Evolutionary conservation across 148 eudicot species (phyloP).

Genomic region (Persicaria tinctoria): DNA sequence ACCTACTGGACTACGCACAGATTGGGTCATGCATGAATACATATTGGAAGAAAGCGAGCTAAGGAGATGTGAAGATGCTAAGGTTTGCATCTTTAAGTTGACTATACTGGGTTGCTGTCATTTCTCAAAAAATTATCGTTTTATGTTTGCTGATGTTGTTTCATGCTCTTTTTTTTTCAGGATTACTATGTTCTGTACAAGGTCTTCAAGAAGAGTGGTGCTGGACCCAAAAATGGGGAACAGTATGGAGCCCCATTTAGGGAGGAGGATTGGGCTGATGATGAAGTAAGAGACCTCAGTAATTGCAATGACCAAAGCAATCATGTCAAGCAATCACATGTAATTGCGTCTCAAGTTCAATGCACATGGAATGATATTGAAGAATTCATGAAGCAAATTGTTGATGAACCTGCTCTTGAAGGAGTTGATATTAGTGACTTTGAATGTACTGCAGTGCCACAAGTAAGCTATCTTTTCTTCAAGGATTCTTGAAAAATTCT

Average conservation of each 20-base stretch:
- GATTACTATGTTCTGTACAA: conserved; percentile 28
- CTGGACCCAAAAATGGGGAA: conserved; percentile 35
- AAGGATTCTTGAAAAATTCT: background rate
- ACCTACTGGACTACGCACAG: conserved; percentile 30
- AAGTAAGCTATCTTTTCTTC: conserved; percentile 17
- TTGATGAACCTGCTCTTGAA: conserved; percentile 25
- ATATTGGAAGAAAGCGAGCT: conserved; percentile 28
- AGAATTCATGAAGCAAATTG: conserved; percentile 36
- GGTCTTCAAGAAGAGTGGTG: conserved; percentile 38
- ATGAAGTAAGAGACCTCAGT: conserved; percentile 17
- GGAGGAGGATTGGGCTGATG: conserved; percentile 39
- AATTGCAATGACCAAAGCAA: conserved; percentile 16
- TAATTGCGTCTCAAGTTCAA: conserved; percentile 18
- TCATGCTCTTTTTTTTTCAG: conserved; percentile 12
- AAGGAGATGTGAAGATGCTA: conserved; percentile 19
- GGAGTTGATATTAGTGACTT: conserved; percentile 19
- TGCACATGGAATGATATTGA: conserved; percentile 27
- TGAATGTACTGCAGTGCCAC: conserved; percentile 23
- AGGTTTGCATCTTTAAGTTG: conserved; percentile 20
- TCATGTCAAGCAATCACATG: conserved; percentile 20
- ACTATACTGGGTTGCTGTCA: background rate
- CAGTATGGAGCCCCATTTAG: conserved; percentile 35
- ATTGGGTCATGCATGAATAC: conserved; percentile 47
- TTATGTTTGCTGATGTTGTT: conserved; percentile 12
- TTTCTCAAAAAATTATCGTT: background rate